Evolutionary conservation across 1,284 basidiomycete genomes (phyloP).

Genomic region (Peniophora sp.): DNA sequence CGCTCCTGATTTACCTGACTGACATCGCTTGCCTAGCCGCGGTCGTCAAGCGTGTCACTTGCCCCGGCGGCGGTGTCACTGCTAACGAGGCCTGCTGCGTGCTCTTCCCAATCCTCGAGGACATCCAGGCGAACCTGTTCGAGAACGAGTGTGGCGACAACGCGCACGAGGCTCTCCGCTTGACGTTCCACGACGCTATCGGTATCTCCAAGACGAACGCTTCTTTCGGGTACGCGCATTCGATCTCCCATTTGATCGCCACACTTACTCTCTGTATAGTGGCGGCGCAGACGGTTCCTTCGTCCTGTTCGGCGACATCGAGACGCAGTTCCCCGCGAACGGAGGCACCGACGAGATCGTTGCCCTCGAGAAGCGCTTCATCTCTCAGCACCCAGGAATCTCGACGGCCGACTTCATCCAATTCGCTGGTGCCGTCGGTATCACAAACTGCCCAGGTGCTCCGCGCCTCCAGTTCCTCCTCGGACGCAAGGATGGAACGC

Average conservation of each 20-base stretch:
- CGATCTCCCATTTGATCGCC: neutral
- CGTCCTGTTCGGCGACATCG: conserved; percentile 13
- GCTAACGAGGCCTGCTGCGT: neutral
- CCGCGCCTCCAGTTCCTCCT: conserved; percentile 30
- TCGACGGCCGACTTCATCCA: conserved; percentile 25
- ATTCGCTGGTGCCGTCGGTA: conserved; percentile 31
- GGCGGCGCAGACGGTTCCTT: conserved; percentile 12
- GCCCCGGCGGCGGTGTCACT: neutral
- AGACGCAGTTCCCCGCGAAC: conserved; percentile 17
- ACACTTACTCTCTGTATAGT: neutral
- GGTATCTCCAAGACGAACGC: neutral
- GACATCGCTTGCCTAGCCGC: neutral
- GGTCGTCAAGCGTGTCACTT: neutral
- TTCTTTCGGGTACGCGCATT: neutral
- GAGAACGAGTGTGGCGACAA: neutral
- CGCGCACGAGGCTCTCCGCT: neutral
- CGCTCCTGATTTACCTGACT: neutral
- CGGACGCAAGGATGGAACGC: conserved; percentile 24
- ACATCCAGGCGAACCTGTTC: conserved; percentile 1
- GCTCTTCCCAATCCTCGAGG: neutral
- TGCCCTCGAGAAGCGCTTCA: conserved; percentile 16
- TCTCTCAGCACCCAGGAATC: conserved; percentile 16
- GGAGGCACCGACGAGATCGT: conserved; percentile 20
- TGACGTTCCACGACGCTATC: neutral
- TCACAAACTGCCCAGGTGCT: conserved; percentile 34